phyloP scores from a whole-genome alignment of 2,329 filamentous ascomycete genomes.

The Cladosporium sp. region DNA sequence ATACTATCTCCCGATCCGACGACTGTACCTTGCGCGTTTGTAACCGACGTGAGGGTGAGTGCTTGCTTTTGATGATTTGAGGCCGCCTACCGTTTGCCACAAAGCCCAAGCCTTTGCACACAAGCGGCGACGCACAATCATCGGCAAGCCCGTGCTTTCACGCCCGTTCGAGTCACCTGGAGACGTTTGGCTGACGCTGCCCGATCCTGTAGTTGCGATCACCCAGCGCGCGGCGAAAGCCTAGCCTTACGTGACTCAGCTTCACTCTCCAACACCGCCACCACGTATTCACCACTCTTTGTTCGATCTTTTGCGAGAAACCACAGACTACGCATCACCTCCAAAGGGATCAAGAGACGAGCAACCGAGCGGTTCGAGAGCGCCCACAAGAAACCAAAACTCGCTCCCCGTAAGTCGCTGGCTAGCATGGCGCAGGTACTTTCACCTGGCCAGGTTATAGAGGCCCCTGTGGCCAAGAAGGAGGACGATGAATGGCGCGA shows the following conservation, averaged over 20 bases:
- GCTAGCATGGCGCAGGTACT: conserved; percentile 34
- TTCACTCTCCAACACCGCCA: conserved; percentile 23
- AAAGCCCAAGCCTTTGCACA: conserved; percentile 11
- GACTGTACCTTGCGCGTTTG: conserved; percentile 13
- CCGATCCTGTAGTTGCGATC: conserved; percentile 12
- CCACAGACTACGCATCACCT: conserved; percentile 41
- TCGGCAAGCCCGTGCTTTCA: not conserved
- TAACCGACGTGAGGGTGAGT: conserved; percentile 15
- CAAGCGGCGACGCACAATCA: conserved; percentile 5
- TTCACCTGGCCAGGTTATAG: conserved; percentile 43
- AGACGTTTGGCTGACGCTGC: conserved; percentile 8
- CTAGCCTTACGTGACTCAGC: conserved; percentile 12
- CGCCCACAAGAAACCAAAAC: conserved; percentile 18
- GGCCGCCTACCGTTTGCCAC: conserved; percentile 13
- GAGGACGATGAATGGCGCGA: conserved; percentile 60
- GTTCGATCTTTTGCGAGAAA: conserved; percentile 49
- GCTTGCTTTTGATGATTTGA: conserved; percentile 19
- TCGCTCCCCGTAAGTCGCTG: conserved; percentile 26
- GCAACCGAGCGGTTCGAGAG: conserved; percentile 35
- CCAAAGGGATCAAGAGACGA: conserved; percentile 43
- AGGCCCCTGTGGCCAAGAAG: conserved; percentile 30
- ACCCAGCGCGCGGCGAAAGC: conserved; percentile 12
- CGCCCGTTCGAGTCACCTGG: conserved; percentile 5
- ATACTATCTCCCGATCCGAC: conserved; percentile 13
- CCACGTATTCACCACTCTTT: conserved; percentile 65